A percentile compares a stretch with the other conserved stretches of the same genome.
These are phyloP conservation scores for Pilatotrama ljubarskyi DNA, from an alignment of 768 basidiomycete species.

Conservation along the genomic window DNA sequence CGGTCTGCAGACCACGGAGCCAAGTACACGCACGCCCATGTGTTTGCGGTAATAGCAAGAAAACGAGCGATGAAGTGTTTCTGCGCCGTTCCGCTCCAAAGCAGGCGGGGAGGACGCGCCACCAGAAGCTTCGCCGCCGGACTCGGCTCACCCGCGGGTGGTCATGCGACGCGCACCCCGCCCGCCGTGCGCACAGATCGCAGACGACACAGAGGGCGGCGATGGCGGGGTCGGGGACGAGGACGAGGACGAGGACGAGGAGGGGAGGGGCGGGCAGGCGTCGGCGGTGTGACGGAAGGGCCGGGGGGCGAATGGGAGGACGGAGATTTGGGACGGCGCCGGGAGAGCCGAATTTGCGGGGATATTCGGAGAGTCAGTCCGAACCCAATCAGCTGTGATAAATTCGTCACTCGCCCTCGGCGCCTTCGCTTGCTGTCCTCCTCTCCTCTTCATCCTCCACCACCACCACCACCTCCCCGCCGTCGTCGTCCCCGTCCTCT, in stretches of 20 bases:
- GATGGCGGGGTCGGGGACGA: neutral
- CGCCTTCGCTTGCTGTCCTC: slow-evolving; percentile 16
- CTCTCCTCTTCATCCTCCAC: slow-evolving; percentile 21
- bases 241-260: neutral
- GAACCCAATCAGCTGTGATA: slow-evolving; percentile 30
- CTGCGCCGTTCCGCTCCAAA: neutral
- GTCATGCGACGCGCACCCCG: neutral
- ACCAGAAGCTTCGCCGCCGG: neutral
- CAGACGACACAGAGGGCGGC: neutral
- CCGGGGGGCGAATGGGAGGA: slow-evolving; percentile 1
- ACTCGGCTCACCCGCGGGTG: neutral
- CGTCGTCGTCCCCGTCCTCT: slow-evolving; percentile 17
- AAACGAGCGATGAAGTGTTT: neutral
- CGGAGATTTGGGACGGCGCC: neutral
- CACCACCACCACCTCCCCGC: slow-evolving; percentile 19
- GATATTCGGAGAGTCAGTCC: slow-evolving; percentile 27
- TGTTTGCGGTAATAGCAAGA: neutral
- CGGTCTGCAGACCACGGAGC: slow-evolving; percentile 2
- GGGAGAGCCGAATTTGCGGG: slow-evolving; percentile 14
- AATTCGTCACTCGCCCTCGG: slow-evolving; percentile 28
- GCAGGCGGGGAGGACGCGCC: neutral
- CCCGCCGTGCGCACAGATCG: neutral
- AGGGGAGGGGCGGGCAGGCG: neutral
- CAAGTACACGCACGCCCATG: neutral
- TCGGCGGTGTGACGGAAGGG: slow-evolving; percentile 3